Evolutionary conservation across 139 green algal species (phyloP), one percentile per base, ranked within the genome.

Genomic region (Marvania coccoides): DNA sequence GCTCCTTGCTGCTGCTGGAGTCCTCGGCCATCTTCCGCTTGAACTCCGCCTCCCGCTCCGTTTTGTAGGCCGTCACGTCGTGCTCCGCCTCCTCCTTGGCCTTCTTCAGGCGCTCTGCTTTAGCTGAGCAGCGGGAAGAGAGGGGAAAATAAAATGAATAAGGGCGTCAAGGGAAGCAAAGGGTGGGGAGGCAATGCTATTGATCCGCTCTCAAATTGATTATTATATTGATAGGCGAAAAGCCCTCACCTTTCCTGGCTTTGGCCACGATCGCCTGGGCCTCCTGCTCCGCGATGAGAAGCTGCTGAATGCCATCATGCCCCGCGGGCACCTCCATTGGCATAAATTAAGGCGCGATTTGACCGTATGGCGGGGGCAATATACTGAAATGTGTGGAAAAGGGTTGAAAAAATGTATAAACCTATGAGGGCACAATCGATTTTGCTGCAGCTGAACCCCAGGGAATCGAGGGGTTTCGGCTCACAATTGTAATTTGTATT

Each of bases 231-330:
- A 8, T 59, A n/a, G n/a, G n/a, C 19, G 6, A 14, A 5, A 26
- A 3, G 1, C 2, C 47, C 74, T 68, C 70, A 92, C 91, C 81
- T 85, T 86, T 86, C 2, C 91, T 69, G 10, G 91, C 91, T 37
- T 85, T 83, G 28, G 78, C 61, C 19, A 97, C 87, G 46, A 96
- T 95, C 8, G 75, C 66, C 55, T 95, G 88, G 5, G 91, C 91
- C 63, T 97, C 89, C 39, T 87, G 65, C 78, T 97, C 91, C 23
- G 91, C 91, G 19, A 75, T 80, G 31, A 97, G 71, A n/a, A 97
- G 81, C 65, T 87, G 82, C 74, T 97, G 85, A 46, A 97, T 97
- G 47, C 89, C 88, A 67, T 95, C 91, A 15, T 88, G 78, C 1
- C 76, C 81, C 1, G 79, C 63, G 10, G 76, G 65, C 29, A 89